Percentiles rank a stretch among this genome's conserved stretches.
phyloP scores from a whole-genome alignment of 2,329 filamentous ascomycete species.

The Dothidotthia symphoricarpi region DNA sequence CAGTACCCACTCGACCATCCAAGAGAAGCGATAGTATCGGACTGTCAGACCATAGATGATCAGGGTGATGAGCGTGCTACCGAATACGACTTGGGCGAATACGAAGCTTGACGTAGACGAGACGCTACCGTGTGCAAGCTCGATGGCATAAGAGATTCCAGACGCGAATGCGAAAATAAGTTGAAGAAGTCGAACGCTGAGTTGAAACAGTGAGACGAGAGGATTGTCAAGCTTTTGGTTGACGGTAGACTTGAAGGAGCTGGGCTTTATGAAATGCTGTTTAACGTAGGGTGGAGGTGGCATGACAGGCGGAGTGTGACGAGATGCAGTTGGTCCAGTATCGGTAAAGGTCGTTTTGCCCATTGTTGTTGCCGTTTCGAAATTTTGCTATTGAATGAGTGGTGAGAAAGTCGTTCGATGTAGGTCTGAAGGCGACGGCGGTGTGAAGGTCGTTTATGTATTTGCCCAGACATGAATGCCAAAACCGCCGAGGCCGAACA shows the following conservation, averaged over 20 bases:
- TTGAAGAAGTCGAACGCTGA: slow-evolving; percentile 22
- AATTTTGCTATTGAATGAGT: too few species aligned
- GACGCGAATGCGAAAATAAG: slow-evolving; percentile 23
- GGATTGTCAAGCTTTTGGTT: slow-evolving; percentile 19
- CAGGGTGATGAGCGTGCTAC: slow-evolving; percentile 14
- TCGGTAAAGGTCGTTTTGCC: too few species aligned
- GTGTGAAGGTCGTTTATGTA: too few species aligned
- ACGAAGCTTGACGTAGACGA: slow-evolving; percentile 13
- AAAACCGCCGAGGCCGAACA: too few species aligned
- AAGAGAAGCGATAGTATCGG: slow-evolving; percentile 22
- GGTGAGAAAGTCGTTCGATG: too few species aligned
- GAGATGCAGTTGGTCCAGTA: too few species aligned
- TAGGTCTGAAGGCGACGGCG: too few species aligned
- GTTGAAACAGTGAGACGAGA: slow-evolving; percentile 17
- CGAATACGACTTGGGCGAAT: slow-evolving; percentile 20
- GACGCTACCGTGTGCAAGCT: slow-evolving; percentile 11
- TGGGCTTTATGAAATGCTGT: slow-evolving; percentile 15
- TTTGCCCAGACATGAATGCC: too few species aligned
- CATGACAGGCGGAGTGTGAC: slow-evolving; percentile 8
- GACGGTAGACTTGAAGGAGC: slow-evolving; percentile 21
- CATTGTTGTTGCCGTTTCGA: too few species aligned
- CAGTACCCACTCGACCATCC: slow-evolving; percentile 21
- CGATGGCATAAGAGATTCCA: slow-evolving; percentile 27
- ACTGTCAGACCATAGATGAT: slow-evolving; percentile 19
- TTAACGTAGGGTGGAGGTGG: slow-evolving; percentile 22